Percentiles rank a stretch among this genome's conserved stretches.
These are phyloP conservation scores for Xylaria sp. DNA, from an alignment of 2,329 filamentous ascomycete species.

Conservation along the genomic window DNA sequence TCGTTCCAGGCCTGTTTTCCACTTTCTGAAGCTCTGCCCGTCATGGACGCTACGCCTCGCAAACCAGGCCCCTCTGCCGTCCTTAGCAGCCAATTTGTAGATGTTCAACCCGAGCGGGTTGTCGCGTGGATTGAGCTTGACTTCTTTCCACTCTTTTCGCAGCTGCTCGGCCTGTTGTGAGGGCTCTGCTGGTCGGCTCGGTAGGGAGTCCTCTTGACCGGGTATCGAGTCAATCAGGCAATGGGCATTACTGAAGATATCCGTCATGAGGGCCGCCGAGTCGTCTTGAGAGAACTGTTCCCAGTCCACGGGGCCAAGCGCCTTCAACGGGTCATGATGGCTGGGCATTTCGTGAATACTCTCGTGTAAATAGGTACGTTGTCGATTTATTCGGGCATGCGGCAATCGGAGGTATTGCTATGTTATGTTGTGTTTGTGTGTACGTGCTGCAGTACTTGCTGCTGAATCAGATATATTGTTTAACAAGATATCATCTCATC, in stretches of 20 bases:
- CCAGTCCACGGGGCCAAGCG: slow-evolving; percentile 64
- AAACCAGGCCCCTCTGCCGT: slow-evolving; percentile 91
- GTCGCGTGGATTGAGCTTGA: slow-evolving; percentile 76
- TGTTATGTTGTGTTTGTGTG: not conserved
- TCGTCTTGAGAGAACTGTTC: slow-evolving; percentile 55
- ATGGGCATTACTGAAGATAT: slow-evolving; percentile 74
- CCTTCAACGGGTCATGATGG: slow-evolving; percentile 63
- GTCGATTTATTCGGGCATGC: not conserved
- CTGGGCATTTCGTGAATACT: slow-evolving; percentile 35
- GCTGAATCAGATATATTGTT: not conserved
- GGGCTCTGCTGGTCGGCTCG: slow-evolving; percentile 61
- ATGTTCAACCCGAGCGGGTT: slow-evolving; percentile 82
- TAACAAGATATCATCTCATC: not conserved
- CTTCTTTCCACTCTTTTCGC: slow-evolving; percentile 88
- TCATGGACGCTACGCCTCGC: slow-evolving; percentile 85
- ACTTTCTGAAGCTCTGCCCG: slow-evolving; percentile 79
- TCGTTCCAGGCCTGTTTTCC: slow-evolving; percentile 78
- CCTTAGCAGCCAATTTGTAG: slow-evolving; percentile 82
- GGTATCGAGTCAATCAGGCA: slow-evolving; percentile 82
- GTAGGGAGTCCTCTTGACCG: slow-evolving; percentile 57
- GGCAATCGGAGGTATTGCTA: not conserved
- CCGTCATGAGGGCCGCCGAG: slow-evolving; percentile 64
- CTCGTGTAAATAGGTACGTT: not conserved
- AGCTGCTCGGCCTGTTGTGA: slow-evolving; percentile 66
- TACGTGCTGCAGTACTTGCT: not conserved